A percentile compares a stretch with the other conserved stretches of the same genome.
These are phyloP conservation scores for Kuraishia hungarica DNA, from an alignment of 805 yeast genomes.

Conservation along the genomic window DNA sequence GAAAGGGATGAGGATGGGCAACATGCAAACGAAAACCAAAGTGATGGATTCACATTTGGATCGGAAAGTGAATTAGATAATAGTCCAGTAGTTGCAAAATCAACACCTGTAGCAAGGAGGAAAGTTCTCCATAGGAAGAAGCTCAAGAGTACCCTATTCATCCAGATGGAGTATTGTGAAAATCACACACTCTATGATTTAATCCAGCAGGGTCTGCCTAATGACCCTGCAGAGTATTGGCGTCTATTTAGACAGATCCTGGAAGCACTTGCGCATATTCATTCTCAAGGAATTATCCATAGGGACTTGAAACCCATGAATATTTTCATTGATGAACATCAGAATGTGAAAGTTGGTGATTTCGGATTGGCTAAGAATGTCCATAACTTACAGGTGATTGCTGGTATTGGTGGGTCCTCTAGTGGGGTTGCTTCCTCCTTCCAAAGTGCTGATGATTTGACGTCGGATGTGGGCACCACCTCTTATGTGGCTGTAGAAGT, in stretches of 20 bases:
- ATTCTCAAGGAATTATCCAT: conserved; percentile 89
- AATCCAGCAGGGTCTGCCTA: conserved; percentile 67
- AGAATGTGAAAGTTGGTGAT: conserved; percentile 91
- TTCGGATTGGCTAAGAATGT: conserved; percentile 94
- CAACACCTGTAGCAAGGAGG: conserved; percentile 1
- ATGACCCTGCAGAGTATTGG: conserved; percentile 79
- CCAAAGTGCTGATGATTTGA: conserved; percentile 56
- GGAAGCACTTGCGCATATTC: conserved; percentile 88
- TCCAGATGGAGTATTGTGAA: conserved; percentile 98
- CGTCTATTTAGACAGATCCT: conserved; percentile 76
- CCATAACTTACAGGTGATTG: conserved; percentile 33
- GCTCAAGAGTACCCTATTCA: conserved; percentile 65
- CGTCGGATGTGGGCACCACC: conserved; percentile 92
- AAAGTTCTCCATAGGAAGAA: conserved; percentile 10
- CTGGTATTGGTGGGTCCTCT: not conserved
- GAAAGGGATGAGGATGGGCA: conserved; percentile 10
- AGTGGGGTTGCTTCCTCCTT: conserved; percentile 9
- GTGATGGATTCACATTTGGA: conserved; percentile 17
- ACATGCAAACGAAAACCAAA: conserved; percentile 4
- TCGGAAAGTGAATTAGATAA: conserved; percentile 11
- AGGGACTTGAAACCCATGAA: conserved; percentile 94
- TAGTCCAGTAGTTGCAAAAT: conserved; percentile 8
- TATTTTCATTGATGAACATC: conserved; percentile 84
- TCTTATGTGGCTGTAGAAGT: conserved; percentile 91
- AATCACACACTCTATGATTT: conserved; percentile 82